Evolutionary conservation across 345 rosid species (phyloP), one percentile per base, ranked within the genome.

Genomic region (Brassica rapa): DNA sequence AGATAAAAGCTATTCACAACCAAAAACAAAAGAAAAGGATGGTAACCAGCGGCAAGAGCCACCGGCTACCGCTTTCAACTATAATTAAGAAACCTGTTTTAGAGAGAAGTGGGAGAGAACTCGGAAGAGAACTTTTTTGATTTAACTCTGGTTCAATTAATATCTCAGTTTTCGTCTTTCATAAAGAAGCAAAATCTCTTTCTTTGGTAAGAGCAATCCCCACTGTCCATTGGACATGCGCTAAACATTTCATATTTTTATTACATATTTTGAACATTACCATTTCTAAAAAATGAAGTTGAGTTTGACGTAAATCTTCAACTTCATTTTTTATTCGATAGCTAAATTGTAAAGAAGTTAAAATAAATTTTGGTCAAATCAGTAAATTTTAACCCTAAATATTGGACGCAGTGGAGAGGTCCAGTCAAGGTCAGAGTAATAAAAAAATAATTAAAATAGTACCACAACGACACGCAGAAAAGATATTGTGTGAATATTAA

Each of bases 401-500:
- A 71, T 19, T 64, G 41, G 68, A 56, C n/a, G 11, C 53, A n/a
- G 51, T 41, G 67, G 66, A 56, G 66, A 19, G 62, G 72, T 16
- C 71, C 24, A 77, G 60, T 79, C 73, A 61, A 53, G 56, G 64
- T 66, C 73, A 73, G 56, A 49, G 6, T 79, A 60, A 46, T 29
- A 23, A 72, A 19, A 66, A 66, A 72, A 41, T 10, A 66, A 72
- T 57, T 0, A 66, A 43, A 66, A 53, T 14, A 29, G 69, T 43
- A 78, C 73, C 16, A 66, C 68, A 46, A 60, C 43, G 46, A 56
- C 41, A 60, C 8, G 72, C 43, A 11, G 68, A 72, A 65, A 77
- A 77, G 81, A 64, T 65, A 32, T 15, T 1, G 1, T 66, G 64
- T 61, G 82, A 67, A 62, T 79, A 79, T 79, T 67, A 49, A 67